phyloP scores from a whole-genome alignment of 345 rosid species.

The Noccaea bulbosa region DNA sequence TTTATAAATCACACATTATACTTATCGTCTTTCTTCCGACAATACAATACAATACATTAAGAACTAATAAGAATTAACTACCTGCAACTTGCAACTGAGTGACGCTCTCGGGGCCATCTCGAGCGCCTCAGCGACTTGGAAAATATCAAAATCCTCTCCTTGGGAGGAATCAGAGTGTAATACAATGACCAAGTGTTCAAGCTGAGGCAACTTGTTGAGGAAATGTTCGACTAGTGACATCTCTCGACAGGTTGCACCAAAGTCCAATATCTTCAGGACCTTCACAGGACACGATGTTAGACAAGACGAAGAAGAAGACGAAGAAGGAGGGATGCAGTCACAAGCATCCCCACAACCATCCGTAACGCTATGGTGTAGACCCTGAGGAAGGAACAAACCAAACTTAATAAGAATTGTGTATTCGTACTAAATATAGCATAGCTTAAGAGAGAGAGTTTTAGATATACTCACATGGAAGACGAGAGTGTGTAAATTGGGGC shows the following conservation, averaged over 20 bases:
- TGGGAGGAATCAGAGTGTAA: neutral
- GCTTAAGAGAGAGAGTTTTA: no score
- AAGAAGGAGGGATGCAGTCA: neutral
- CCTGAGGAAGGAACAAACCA: neutral
- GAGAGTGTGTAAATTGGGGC: conserved; percentile 28
- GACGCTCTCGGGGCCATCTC: conserved; percentile 25
- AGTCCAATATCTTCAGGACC: conserved; percentile 24
- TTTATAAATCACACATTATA: no score
- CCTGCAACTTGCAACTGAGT: conserved; percentile 1
- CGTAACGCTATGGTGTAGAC: conserved; percentile 2
- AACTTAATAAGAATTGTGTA: neutral
- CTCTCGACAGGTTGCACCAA: conserved; percentile 35
- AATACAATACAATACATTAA: no score
- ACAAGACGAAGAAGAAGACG: neutral
- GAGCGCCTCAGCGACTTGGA: conserved; percentile 13
- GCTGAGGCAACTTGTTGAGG: neutral
- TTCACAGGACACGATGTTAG: conserved; percentile 14
- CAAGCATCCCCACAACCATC: conserved; percentile 35
- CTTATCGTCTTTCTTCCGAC: no score
- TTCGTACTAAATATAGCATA: no score
- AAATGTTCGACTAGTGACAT: conserved; percentile 25
- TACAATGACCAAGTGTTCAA: conserved; percentile 14
- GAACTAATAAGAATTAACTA: no score
- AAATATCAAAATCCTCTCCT: conserved; percentile 2
- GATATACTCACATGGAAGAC: conserved; percentile 5